phyloP scores from a whole-genome alignment of 139 green algal species.

The Deuterostichococcus epilithicus region DNA sequence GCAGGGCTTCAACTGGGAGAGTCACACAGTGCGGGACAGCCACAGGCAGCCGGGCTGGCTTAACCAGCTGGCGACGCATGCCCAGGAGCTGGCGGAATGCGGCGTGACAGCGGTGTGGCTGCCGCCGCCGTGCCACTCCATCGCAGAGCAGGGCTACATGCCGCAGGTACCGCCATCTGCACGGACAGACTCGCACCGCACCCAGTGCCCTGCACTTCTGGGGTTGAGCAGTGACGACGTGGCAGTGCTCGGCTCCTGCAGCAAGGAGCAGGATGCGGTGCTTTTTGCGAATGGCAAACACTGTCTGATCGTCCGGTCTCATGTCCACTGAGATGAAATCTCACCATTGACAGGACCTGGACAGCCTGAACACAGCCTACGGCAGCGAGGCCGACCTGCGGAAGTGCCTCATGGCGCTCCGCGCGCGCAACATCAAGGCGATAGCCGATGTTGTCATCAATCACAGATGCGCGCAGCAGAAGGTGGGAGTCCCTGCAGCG shows the following conservation, averaged over 20 bases:
- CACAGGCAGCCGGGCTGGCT: constrained; percentile 5
- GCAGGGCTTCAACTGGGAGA: constrained; percentile 20
- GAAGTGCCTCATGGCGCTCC: constrained; percentile 55
- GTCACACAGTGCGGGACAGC: not conserved
- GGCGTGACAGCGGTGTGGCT: constrained; percentile 76
- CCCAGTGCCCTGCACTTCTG: too few relatives aligned
- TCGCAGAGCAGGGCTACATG: constrained; percentile 71
- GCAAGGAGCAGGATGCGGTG: too few relatives aligned
- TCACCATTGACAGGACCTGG: constrained; percentile 2
- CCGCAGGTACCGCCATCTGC: too few relatives aligned
- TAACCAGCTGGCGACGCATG: not conserved
- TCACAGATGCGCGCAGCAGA: constrained; percentile 64
- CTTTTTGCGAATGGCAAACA: too few relatives aligned
- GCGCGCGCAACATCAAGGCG: constrained; percentile 54
- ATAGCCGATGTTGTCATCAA: constrained; percentile 94
- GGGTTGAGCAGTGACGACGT: too few relatives aligned
- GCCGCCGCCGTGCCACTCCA: constrained; percentile 65
- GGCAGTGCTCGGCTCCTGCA: too few relatives aligned
- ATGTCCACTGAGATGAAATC: too few relatives aligned
- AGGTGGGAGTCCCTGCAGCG: too few relatives aligned
- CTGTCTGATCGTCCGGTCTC: too few relatives aligned
- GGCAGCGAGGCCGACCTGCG: constrained; percentile 60
- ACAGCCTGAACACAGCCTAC: constrained; percentile 55
- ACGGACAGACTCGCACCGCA: too few relatives aligned
- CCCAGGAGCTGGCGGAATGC: not conserved